Conservation (phyloP, 441 rosid species). For the Pelargonium citronellum region DNA sequence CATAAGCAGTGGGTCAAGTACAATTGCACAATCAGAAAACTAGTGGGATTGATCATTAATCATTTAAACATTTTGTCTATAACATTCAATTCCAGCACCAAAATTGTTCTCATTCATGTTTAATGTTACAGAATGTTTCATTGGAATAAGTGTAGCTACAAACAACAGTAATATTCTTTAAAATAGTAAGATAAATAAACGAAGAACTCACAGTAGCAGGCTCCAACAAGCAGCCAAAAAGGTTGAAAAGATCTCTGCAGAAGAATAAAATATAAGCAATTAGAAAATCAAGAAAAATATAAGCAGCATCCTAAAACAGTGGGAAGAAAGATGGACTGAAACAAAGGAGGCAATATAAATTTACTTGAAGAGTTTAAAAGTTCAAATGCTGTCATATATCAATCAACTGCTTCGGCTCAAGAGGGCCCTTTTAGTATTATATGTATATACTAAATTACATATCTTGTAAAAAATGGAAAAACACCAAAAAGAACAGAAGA, state of each 20-base stretch:
- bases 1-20: background rate
- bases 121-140: background rate
- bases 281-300: background rate
- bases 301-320: background rate
- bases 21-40: background rate
- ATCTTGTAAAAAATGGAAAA: too few species aligned
- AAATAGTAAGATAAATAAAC: background rate
- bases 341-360: background rate
- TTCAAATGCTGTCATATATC: too few species aligned
- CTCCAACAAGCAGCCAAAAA: slow-evolving; percentile 70
- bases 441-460: background rate
- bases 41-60: background rate
- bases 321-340: background rate
- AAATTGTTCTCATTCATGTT: background rate
- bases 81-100: background rate
- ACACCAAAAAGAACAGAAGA: too few species aligned
- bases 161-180: background rate
- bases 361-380: background rate
- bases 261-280: slow-evolving; percentile 7
- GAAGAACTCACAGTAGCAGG: slow-evolving; percentile 66
- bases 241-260: slow-evolving; percentile 70
- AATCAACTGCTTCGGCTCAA: too few species aligned
- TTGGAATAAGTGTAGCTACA: background rate
- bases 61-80: background rate
- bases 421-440: too few species aligned